phyloP scores from a whole-genome alignment of 108 stramenopile species.

The Nitzschia putrida region DNA sequence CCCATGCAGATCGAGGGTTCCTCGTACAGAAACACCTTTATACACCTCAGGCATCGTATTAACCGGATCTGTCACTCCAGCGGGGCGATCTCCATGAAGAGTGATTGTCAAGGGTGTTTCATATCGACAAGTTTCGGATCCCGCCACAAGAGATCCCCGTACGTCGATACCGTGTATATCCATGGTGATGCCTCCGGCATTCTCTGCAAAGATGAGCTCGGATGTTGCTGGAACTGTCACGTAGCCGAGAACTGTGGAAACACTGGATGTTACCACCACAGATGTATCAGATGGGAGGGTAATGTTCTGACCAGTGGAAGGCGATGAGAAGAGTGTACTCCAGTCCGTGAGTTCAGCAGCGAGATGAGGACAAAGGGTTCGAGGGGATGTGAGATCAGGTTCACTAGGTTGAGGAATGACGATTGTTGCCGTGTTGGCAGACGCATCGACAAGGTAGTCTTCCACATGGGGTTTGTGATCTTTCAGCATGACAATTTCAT shows the following conservation, averaged over 20 bases:
- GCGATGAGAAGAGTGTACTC: background rate
- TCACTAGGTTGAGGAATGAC: constrained; percentile 43
- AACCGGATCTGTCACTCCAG: constrained; percentile 38
- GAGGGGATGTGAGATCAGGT: constrained; percentile 26
- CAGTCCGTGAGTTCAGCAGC: background rate
- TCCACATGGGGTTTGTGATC: background rate
- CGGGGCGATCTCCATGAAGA: constrained; percentile 29
- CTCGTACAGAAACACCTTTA: constrained; percentile 51
- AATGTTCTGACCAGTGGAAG: background rate
- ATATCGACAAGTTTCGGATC: background rate
- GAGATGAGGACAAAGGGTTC: constrained; percentile 7
- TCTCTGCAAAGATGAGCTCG: background rate
- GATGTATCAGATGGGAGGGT: background rate
- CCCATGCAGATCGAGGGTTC: constrained; percentile 10
- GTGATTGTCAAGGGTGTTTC: constrained; percentile 2
- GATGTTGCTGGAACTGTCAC: background rate
- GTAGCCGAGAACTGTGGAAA: background rate
- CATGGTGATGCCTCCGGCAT: background rate
- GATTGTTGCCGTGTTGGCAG: constrained; percentile 10
- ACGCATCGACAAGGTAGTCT: background rate
- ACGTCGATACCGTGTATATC: background rate
- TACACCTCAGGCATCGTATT: constrained; percentile 22
- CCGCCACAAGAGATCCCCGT: background rate
- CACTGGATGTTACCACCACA: background rate
- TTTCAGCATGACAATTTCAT: background rate